A percentile compares a stretch with the other conserved stretches of the same genome.
Evolutionary conservation across 345 rosid genomes (phyloP).

Genomic region (Sisymbrium altissimum): DNA sequence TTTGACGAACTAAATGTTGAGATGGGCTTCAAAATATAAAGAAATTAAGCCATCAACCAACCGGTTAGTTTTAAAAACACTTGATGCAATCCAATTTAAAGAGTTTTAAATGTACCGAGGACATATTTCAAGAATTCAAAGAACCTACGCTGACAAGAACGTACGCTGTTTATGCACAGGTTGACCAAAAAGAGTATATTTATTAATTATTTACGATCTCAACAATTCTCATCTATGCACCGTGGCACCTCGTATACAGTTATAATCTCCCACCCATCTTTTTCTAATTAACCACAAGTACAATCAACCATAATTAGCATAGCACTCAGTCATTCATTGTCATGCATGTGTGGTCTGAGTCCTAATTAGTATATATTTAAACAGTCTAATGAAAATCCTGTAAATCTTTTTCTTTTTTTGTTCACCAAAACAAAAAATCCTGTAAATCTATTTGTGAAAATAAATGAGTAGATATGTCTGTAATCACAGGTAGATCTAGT

Average conservation of each 20-base stretch:
- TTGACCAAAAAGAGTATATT: slow-evolving; percentile 25
- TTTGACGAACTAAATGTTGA: not conserved
- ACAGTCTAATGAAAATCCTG: too few species aligned
- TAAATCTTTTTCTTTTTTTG: too few species aligned
- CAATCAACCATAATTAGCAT: not conserved
- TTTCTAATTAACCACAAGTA: not conserved
- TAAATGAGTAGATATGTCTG: not conserved
- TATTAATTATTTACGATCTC: slow-evolving; percentile 11
- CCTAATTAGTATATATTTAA: too few species aligned
- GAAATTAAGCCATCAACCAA: not conserved
- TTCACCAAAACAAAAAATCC: not conserved
- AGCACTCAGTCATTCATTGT: slow-evolving; percentile 1
- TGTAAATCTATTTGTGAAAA: not conserved
- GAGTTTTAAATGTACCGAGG: not conserved
- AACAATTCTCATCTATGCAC: not conserved
- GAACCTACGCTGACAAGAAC: slow-evolving; percentile 35
- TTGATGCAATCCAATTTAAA: slow-evolving; percentile 9
- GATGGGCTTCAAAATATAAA: not conserved
- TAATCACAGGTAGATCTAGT: not conserved
- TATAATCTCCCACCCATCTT: not conserved
- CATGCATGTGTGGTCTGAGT: not conserved
- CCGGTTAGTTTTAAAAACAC: not conserved
- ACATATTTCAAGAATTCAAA: slow-evolving; percentile 17
- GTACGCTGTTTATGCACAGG: slow-evolving; percentile 35
- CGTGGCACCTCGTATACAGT: not conserved